These are phyloP conservation scores for Gnaphalium uliginosum DNA, from an alignment of 129 eudicot genomes.

Conservation along the genomic window DNA sequence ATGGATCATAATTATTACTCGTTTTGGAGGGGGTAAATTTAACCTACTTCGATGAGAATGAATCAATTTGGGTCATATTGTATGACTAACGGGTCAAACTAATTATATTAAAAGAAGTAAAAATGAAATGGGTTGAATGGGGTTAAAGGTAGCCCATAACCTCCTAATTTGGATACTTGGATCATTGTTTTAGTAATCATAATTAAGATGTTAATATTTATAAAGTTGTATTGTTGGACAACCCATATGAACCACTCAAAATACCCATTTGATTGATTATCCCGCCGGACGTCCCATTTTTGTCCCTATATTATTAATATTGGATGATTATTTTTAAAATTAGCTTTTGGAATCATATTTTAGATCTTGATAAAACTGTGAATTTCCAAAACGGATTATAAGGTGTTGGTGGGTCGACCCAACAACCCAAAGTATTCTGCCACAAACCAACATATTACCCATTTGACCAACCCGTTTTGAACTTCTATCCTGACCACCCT, in stretches of 20 bases:
- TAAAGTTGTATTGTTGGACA: too few species aligned
- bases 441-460: neutral
- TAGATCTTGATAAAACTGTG: neutral
- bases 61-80: too few species aligned
- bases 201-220: too few species aligned
- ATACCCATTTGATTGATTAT: neutral
- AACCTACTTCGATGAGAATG: too few species aligned
- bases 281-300: neutral
- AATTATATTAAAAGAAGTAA: too few species aligned
- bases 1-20: neutral
- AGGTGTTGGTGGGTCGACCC: neutral
- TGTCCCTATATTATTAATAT: neutral
- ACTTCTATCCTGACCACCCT: neutral
- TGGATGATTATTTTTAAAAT: neutral
- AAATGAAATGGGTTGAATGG: too few species aligned
- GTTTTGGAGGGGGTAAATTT: neutral
- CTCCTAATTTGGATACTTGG: too few species aligned
- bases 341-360: neutral
- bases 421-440: neutral
- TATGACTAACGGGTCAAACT: too few species aligned
- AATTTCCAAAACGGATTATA: neutral
- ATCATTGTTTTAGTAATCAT: too few species aligned
- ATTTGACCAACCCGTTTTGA: neutral
- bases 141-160: too few species aligned
- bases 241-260: too few species aligned